phyloP scores from a whole-genome alignment of 2,329 filamentous ascomycete genomes.

The Calonectria pauciramosa region DNA sequence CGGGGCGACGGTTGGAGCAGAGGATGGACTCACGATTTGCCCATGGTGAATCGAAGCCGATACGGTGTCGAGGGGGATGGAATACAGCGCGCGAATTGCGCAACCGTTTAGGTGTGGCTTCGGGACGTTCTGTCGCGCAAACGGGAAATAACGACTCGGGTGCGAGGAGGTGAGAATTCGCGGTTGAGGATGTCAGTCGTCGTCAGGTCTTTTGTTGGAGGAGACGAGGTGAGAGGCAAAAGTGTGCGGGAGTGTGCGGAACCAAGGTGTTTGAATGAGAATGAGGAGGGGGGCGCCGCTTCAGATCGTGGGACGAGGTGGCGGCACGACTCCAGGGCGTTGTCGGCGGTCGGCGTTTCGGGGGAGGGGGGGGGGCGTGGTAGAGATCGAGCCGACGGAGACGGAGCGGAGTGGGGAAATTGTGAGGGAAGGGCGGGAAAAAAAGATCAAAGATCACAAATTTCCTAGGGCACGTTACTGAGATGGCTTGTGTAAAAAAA shows the following conservation, averaged over 20 bases:
- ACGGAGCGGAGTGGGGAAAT: constrained; percentile 2
- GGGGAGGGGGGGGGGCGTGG: constrained; percentile 1
- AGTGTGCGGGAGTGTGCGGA: constrained; percentile 33
- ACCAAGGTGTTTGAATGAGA: constrained; percentile 33
- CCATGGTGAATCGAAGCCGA: constrained; percentile 53
- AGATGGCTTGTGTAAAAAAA: not conserved
- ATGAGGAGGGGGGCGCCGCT: constrained; percentile 40
- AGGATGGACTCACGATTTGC: constrained; percentile 66
- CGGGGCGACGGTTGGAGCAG: not conserved
- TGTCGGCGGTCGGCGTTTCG: constrained; percentile 23
- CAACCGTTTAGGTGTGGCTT: constrained; percentile 33
- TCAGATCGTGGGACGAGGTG: constrained; percentile 36
- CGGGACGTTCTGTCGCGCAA: constrained; percentile 24
- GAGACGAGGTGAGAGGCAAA: constrained; percentile 26
- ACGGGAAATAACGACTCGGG: constrained; percentile 14
- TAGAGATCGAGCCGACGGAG: constrained; percentile 8
- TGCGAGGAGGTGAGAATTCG: constrained; percentile 1
- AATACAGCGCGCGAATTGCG: constrained; percentile 45
- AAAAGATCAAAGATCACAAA: not conserved
- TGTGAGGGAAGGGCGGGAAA: not conserved
- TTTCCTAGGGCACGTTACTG: not conserved
- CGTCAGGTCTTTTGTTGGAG: constrained; percentile 21
- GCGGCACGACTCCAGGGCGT: constrained; percentile 29
- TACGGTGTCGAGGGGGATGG: constrained; percentile 29
- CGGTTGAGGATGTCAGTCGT: constrained; percentile 21